phyloP scores from a whole-genome alignment of 1,284 basidiomycete genomes.

The Pyrrhoderma lamaoense region DNA sequence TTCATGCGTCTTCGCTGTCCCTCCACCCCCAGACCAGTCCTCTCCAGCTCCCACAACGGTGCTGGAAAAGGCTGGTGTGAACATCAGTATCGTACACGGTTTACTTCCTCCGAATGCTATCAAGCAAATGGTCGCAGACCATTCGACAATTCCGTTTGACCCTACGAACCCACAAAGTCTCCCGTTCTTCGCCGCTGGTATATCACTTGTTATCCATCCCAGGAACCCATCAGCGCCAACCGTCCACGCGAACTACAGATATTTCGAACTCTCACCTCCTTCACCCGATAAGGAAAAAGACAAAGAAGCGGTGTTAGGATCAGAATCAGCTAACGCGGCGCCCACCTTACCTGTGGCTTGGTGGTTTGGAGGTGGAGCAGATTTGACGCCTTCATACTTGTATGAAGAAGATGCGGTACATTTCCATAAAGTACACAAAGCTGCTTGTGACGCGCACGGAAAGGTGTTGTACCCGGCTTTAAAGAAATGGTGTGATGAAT shows the following conservation, averaged over 20 bases:
- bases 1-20: slow-evolving; percentile 80
- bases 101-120: slow-evolving; percentile 83
- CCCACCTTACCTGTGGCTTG: slow-evolving; percentile 54
- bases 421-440: slow-evolving; percentile 80
- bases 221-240: slow-evolving; percentile 88
- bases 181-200: slow-evolving; percentile 91
- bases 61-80: slow-evolving; percentile 96
- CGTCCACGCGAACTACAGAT: slow-evolving; percentile 96
- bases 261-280: slow-evolving; percentile 83
- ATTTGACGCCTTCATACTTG: slow-evolving; percentile 92
- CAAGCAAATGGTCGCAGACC: slow-evolving; percentile 91
- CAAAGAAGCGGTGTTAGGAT: slow-evolving; percentile 21
- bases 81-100: slow-evolving; percentile 91
- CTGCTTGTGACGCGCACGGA: slow-evolving; percentile 72
- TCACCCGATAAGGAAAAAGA: slow-evolving; percentile 22
- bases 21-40: slow-evolving; percentile 31
- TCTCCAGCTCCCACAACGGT: slow-evolving; percentile 35
- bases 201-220: slow-evolving; percentile 91
- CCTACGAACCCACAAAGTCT: slow-evolving; percentile 41
- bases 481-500: slow-evolving; percentile 97
- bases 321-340: slow-evolving; percentile 24
- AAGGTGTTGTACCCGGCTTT: slow-evolving; percentile 68
- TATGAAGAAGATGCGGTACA: slow-evolving; percentile 82
- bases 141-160: slow-evolving; percentile 67
- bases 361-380: slow-evolving; percentile 99